These are phyloP conservation scores for Mycena chlorophos DNA, from an alignment of 768 basidiomycete species.

Conservation along the genomic window DNA sequence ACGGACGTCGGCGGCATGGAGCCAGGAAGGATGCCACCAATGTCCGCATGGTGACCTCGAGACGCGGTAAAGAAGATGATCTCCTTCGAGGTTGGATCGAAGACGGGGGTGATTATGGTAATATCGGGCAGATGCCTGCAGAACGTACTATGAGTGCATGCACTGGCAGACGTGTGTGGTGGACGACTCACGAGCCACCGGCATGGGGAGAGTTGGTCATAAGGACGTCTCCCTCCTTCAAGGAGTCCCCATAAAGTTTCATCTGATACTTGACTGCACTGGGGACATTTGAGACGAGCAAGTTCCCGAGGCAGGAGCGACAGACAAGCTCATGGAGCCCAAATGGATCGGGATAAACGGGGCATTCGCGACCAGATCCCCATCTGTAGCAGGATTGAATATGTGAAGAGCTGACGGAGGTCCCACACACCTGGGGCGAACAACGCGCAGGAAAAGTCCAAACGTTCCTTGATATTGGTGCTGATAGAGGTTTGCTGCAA, in stretches of 20 bases:
- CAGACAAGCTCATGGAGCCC: slow-evolving; percentile 89
- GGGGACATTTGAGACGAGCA: slow-evolving; percentile 3
- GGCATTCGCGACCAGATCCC: slow-evolving; percentile 92
- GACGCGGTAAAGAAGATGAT: slow-evolving; percentile 95
- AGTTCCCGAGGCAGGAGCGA: slow-evolving; percentile 9
- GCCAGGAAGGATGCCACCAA: slow-evolving; percentile 88
- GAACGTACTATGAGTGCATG: neutral
- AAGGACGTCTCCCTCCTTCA: slow-evolving; percentile 89
- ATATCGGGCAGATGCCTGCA: slow-evolving; percentile 75
- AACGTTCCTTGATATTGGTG: slow-evolving; percentile 94
- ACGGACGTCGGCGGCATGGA: slow-evolving; percentile 95
- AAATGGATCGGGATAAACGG: slow-evolving; percentile 88
- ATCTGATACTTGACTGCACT: slow-evolving; percentile 90
- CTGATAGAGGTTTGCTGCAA: slow-evolving; percentile 89
- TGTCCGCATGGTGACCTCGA: slow-evolving; percentile 92
- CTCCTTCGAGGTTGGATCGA: slow-evolving; percentile 59
- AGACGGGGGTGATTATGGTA: slow-evolving; percentile 92
- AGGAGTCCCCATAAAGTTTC: slow-evolving; percentile 64
- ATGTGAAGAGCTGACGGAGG: too few relatives aligned
- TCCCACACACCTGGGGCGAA: too few relatives aligned
- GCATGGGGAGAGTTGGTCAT: slow-evolving; percentile 91
- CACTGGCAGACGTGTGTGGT: slow-evolving; percentile 13
- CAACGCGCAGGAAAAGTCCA: slow-evolving; percentile 93
- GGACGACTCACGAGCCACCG: slow-evolving; percentile 78
- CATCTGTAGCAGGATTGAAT: too few relatives aligned